These are phyloP conservation scores for Capronia coronata DNA, from an alignment of 2,329 filamentous ascomycete genomes.

Conservation along the genomic window DNA sequence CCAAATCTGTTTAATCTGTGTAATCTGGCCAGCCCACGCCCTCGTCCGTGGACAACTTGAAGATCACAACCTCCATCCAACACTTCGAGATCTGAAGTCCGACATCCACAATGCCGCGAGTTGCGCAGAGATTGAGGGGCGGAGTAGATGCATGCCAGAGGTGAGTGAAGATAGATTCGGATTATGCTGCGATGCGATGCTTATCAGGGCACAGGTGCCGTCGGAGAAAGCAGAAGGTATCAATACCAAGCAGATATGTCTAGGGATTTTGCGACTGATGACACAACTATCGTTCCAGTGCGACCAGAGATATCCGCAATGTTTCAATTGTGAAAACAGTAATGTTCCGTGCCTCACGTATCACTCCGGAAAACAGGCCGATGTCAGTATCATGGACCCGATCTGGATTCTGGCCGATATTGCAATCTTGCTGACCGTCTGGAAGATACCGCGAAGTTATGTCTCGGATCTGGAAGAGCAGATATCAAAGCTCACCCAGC, in stretches of 20 bases:
- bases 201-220: slow-evolving; percentile 11
- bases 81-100: neutral
- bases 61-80: slow-evolving; percentile 1
- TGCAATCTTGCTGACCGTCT: slow-evolving; percentile 4
- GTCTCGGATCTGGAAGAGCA: slow-evolving; percentile 27
- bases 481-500: slow-evolving; percentile 17
- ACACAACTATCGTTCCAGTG: slow-evolving; percentile 18
- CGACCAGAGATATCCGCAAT: slow-evolving; percentile 27
- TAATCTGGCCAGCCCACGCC: slow-evolving; percentile 1
- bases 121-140: slow-evolving; percentile 7
- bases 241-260: neutral
- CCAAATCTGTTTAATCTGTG: neutral
- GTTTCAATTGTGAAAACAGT: slow-evolving; percentile 27
- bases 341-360: slow-evolving; percentile 26
- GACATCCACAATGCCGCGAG: slow-evolving; percentile 6
- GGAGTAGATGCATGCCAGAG: slow-evolving; percentile 12
- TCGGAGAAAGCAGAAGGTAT: slow-evolving; percentile 18
- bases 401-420: neutral
- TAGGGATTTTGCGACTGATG: neutral
- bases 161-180: slow-evolving; percentile 4
- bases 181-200: neutral
- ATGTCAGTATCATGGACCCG: slow-evolving; percentile 16
- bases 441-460: slow-evolving; percentile 26
- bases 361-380: slow-evolving; percentile 27
- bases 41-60: neutral